Conservation (phyloP, 2,329 filamentous ascomycete genomes). For the Claviceps citrina region DNA sequence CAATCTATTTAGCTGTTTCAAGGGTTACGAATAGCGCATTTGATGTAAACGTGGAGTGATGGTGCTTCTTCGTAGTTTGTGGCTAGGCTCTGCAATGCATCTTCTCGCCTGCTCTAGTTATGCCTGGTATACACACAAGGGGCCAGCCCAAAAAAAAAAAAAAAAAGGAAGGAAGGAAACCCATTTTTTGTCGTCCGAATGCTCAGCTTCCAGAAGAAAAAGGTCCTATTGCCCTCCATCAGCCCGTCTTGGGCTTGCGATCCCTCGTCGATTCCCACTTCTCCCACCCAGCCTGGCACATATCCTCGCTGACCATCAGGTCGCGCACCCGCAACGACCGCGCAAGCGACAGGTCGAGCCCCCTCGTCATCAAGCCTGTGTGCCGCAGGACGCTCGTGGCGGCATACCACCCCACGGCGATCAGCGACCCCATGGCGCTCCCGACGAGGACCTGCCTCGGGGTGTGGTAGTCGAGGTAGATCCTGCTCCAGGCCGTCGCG, state of each 20-base stretch:
- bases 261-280: constrained; percentile 54
- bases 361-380: constrained; percentile 57
- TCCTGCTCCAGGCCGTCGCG: constrained; percentile 62
- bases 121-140: neutral
- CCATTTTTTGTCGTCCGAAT: neutral
- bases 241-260: constrained; percentile 12
- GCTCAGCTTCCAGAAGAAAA: neutral
- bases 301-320: constrained; percentile 71
- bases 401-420: constrained; percentile 65
- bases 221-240: neutral
- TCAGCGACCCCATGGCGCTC: constrained; percentile 50
- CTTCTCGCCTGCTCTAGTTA: too few relatives aligned
- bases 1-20: too few relatives aligned
- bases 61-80: too few relatives aligned
- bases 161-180: neutral
- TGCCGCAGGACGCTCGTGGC: constrained; percentile 51
- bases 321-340: constrained; percentile 63
- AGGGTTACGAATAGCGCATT: too few relatives aligned
- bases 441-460: constrained; percentile 75
- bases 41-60: too few relatives aligned
- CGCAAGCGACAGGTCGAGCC: constrained; percentile 48
- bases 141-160: neutral
- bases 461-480: constrained; percentile 91
- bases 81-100: too few relatives aligned
- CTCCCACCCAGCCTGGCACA: constrained; percentile 86